Base-by-base conservation (phyloP, 345 rosid genomes). In the Ricinus communis region DNA sequence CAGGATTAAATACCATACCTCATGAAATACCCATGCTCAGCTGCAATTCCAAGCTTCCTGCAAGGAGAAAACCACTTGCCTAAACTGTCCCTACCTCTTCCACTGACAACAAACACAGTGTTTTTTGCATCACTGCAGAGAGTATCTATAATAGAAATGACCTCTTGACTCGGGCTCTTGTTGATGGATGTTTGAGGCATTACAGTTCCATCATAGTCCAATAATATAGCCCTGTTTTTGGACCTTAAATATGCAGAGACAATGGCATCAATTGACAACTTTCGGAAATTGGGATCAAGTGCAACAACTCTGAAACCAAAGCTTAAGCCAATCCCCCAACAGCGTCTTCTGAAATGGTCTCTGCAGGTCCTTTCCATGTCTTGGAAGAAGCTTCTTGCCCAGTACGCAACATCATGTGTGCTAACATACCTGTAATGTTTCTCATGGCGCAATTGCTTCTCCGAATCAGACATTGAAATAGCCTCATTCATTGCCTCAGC, bases 361-460 rank as follows among this genome's bases (percentile, higher is more conserved):
- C 74, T 89, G 71, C 90, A 89, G 1, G 84, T 76, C 82, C 91
- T 86, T 74, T 89, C 91, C 88, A 89, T 70, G 71, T 89, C 95
- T 66, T 85, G 91, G 80, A 77, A 87, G 79, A 89, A 89, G 79
- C 95, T 89, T 56, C 76, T 72, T 11, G 91, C 82, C 95, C 95
- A 89, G 77, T 87, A 89, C 2, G 91, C 90, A 56, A 87, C 91
- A 76, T 89, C 91, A 74, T 89, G 95, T 21, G 85, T 75, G 82
- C 85, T 87, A 25, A 89, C 88, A 71, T 89, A 89, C 79, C 83
- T 85, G 64, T 88, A 94, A 83, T 94, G 98, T 81, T 94, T 94
- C 85, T 94, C 98, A 74, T 94, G 98, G 25, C 98, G 88, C 84
- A 89, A 70, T 52, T 89, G 84, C 77, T 89, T 85, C 79, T 89